Evolutionary conservation across 2,329 filamentous ascomycete genomes (phyloP).

Genomic region (Emergomyces orientalis): DNA sequence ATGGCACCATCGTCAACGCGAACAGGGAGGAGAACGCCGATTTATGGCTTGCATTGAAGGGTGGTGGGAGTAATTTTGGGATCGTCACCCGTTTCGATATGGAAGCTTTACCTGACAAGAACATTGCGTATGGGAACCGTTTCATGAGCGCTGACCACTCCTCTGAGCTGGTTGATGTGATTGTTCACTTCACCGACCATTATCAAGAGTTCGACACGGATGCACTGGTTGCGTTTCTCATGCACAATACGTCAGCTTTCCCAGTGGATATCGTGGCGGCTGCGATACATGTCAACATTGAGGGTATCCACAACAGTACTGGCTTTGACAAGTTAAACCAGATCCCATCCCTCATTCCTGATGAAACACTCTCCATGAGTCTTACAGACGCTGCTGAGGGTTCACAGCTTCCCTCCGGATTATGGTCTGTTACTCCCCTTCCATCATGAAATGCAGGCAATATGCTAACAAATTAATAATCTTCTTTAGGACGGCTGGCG

Average conservation of each 20-base stretch:
- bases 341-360: not conserved
- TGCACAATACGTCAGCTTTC: not conserved
- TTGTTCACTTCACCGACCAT: constrained; percentile 8
- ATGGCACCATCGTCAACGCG: constrained; percentile 24
- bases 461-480: not conserved
- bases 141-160: not conserved
- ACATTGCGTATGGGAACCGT: constrained; percentile 1
- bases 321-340: not conserved
- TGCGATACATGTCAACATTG: not conserved
- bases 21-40: constrained; percentile 19
- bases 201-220: not conserved
- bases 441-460: not conserved
- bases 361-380: not conserved
- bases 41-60: constrained; percentile 30
- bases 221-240: not conserved
- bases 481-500: not conserved
- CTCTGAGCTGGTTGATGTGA: not conserved
- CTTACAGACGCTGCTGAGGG: not conserved
- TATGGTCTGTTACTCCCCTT: not conserved
- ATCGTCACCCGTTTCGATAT: constrained; percentile 26
- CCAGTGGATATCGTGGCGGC: not conserved
- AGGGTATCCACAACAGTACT: not conserved
- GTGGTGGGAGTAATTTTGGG: constrained; percentile 28
- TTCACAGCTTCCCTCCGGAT: not conserved
- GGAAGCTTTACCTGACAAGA: not conserved